Percentiles rank a stretch among this genome's conserved stretches.
Evolutionary conservation across 1,284 basidiomycete species (phyloP).

Genomic region (Paramarasmius palmivorus): DNA sequence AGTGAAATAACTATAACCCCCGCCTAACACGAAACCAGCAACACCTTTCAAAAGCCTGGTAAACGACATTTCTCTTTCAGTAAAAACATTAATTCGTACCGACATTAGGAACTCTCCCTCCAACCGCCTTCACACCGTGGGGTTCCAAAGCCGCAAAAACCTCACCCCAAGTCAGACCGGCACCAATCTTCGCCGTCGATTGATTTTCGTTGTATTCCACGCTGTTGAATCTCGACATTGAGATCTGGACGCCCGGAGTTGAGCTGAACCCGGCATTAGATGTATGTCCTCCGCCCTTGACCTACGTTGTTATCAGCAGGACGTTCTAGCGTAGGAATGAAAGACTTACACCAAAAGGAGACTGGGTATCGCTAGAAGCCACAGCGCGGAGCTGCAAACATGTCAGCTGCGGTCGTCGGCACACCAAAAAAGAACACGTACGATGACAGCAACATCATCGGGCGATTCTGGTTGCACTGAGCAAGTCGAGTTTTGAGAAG

Average conservation of each 20-base stretch:
- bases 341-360: not conserved
- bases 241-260: slow-evolving; percentile 39
- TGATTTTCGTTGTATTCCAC: slow-evolving; percentile 24
- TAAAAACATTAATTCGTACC: slow-evolving; percentile 32
- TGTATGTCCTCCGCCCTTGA: slow-evolving; percentile 37
- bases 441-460: not conserved
- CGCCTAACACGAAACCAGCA: slow-evolving; percentile 23
- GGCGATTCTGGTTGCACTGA: not conserved
- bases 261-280: slow-evolving; percentile 32
- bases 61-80: not conserved
- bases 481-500: not conserved
- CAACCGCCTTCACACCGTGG: slow-evolving; percentile 35
- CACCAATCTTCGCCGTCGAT: slow-evolving; percentile 31
- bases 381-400: not conserved
- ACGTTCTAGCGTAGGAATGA: not conserved
- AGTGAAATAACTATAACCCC: slow-evolving; percentile 37
- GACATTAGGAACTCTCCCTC: slow-evolving; percentile 34
- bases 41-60: slow-evolving; percentile 29
- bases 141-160: slow-evolving; percentile 36
- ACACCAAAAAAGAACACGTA: not conserved
- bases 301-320: slow-evolving; percentile 19
- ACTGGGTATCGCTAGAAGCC: not conserved
- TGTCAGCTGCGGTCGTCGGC: too few relatives aligned
- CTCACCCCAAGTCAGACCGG: slow-evolving; percentile 41
- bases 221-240: slow-evolving; percentile 34